A percentile compares a stretch with the other conserved stretches of the same genome.
Evolutionary conservation across 1,284 basidiomycete species (phyloP).

Genomic region (Neonothopanus nambi): DNA sequence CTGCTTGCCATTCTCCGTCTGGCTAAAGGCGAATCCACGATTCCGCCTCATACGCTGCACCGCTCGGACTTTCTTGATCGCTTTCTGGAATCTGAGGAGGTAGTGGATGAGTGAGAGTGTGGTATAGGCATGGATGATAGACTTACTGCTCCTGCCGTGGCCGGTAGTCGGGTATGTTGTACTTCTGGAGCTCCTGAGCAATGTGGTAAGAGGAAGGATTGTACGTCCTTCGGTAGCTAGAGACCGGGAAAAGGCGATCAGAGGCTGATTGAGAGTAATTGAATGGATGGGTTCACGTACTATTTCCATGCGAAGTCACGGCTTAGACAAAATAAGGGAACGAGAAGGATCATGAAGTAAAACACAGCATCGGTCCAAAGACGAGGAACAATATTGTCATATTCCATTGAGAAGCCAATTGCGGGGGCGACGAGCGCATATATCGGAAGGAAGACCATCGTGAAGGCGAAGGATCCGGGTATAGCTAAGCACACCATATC

Average conservation of each 20-base stretch:
- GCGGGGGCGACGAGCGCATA: constrained; percentile 90
- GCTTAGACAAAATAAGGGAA: constrained; percentile 86
- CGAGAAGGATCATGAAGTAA: constrained; percentile 87
- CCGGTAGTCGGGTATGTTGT: constrained; percentile 96
- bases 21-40: constrained; percentile 94
- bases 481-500: constrained; percentile 58
- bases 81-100: constrained; percentile 82
- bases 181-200: constrained; percentile 96
- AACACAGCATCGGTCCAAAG: constrained; percentile 88
- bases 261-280: background rate
- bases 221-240: constrained; percentile 90
- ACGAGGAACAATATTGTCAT: constrained; percentile 81
- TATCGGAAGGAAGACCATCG: constrained; percentile 90
- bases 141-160: constrained; percentile 95
- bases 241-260: constrained; percentile 5
- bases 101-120: constrained; percentile 2
- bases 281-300: constrained; percentile 43
- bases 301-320: constrained; percentile 97
- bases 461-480: constrained; percentile 94
- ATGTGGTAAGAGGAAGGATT: constrained; percentile 92
- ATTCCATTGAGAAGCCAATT: constrained; percentile 90
- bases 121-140: background rate
- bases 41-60: constrained; percentile 93
- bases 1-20: constrained; percentile 85
- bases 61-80: constrained; percentile 96